phyloP scores from a whole-genome alignment of 2,329 filamentous ascomycete species.

The Nigrospora oryzae region DNA sequence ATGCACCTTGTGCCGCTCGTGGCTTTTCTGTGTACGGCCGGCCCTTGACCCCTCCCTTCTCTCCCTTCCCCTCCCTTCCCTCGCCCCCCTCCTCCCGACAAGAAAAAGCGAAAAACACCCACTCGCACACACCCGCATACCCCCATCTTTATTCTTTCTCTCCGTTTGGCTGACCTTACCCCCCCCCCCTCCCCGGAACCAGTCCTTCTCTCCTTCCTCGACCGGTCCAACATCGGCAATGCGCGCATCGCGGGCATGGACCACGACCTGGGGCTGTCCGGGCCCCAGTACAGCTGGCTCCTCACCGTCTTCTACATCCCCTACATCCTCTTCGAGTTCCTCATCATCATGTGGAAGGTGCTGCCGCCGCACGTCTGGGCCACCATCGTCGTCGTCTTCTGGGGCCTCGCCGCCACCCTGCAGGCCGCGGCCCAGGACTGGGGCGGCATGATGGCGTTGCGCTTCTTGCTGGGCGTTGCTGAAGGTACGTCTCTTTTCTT shows the following conservation, averaged over 20 bases:
- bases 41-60: too few relatives aligned
- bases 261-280: neutral
- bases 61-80: too few relatives aligned
- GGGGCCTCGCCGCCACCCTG: constrained; percentile 20
- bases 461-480: constrained; percentile 20
- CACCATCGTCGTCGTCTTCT: constrained; percentile 4
- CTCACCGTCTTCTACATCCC: constrained; percentile 36
- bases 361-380: constrained; percentile 24
- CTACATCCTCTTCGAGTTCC: constrained; percentile 32
- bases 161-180: too few relatives aligned
- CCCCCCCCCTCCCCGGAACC: neutral
- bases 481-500: constrained; percentile 9
- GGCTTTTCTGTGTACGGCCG: constrained; percentile 18
- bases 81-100: too few relatives aligned
- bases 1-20: constrained; percentile 20
- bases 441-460: constrained; percentile 19
- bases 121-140: too few relatives aligned
- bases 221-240: constrained; percentile 28
- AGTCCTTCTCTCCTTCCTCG: constrained; percentile 20
- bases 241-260: constrained; percentile 1
- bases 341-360: constrained; percentile 32
- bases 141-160: too few relatives aligned
- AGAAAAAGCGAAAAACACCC: too few relatives aligned
- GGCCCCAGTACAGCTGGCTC: constrained; percentile 20
- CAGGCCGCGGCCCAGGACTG: constrained; percentile 21